These are phyloP conservation scores for Mycena rebaudengoi DNA, from an alignment of 768 basidiomycete species.

Conservation along the genomic window DNA sequence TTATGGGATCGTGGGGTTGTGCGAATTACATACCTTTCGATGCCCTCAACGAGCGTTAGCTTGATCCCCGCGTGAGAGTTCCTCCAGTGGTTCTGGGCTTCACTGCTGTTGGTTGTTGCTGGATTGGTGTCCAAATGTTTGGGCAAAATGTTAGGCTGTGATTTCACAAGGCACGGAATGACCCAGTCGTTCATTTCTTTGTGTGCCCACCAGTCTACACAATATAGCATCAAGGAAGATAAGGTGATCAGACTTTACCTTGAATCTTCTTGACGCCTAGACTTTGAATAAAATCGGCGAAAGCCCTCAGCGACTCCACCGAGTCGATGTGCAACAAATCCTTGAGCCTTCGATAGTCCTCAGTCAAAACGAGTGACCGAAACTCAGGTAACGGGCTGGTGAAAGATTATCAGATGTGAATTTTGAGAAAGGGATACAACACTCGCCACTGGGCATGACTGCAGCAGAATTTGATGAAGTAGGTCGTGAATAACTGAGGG, in stretches of 20 bases:
- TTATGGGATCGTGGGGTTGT: background rate
- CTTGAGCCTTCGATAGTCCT: background rate
- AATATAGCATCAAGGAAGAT: background rate
- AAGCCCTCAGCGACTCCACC: background rate
- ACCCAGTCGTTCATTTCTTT: background rate
- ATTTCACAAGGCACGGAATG: conserved; percentile 3
- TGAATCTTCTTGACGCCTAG: background rate
- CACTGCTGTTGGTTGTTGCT: background rate
- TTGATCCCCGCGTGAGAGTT: background rate
- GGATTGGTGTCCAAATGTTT: background rate
- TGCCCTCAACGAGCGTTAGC: background rate
- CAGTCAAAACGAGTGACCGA: background rate
- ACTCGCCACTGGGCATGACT: background rate
- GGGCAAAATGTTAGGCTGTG: too few relatives aligned
- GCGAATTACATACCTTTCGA: background rate
- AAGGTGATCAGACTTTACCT: background rate
- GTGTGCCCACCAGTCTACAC: background rate
- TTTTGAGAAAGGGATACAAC: background rate
- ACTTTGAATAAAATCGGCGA: background rate
- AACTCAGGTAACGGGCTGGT: background rate
- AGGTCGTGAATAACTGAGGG: background rate
- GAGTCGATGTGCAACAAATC: conserved; percentile 12
- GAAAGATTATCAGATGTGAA: background rate
- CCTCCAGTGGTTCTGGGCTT: background rate
- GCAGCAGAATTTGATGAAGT: conserved; percentile 6